Conservation (phyloP, 768 basidiomycete species). For the Tylopilus sp. region DNA sequence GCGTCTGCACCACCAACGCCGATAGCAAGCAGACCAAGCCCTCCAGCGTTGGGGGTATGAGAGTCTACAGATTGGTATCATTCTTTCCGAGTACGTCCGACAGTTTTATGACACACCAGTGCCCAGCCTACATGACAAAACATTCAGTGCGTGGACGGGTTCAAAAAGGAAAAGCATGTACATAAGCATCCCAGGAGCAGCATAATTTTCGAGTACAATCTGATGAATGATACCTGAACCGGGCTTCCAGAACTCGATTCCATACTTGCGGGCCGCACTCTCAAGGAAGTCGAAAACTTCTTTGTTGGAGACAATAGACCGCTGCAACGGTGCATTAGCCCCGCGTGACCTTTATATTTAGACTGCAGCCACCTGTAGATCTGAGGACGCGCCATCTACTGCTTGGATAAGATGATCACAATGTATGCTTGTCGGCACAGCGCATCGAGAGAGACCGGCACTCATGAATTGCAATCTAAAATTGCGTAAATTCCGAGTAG, state of each 20-base stretch:
- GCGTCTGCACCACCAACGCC: constrained; percentile 99
- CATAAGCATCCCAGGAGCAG: constrained; percentile 94
- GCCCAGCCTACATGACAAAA: constrained; percentile 57
- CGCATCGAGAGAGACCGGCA: constrained; percentile 77
- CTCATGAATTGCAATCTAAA: constrained; percentile 95
- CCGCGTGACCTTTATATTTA: neutral
- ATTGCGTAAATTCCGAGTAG: constrained; percentile 3
- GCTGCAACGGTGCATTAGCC: constrained; percentile 38
- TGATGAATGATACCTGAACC: constrained; percentile 93
- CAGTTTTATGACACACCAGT: constrained; percentile 51
- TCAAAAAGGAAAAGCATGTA: constrained; percentile 33
- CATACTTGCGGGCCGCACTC: constrained; percentile 85
- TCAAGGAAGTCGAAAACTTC: constrained; percentile 98
- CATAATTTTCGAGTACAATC: constrained; percentile 97
- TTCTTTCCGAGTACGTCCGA: neutral
- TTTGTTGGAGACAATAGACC: constrained; percentile 83
- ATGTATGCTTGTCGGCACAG: constrained; percentile 90
- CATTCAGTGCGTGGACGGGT: neutral
- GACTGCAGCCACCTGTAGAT: constrained; percentile 61
- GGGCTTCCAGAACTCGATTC: constrained; percentile 97
- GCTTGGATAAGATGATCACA: constrained; percentile 99
- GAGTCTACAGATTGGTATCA: constrained; percentile 56
- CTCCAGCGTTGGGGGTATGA: constrained; percentile 98
- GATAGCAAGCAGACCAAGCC: constrained; percentile 93
- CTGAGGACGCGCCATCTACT: constrained; percentile 78